Base-by-base conservation (phyloP, 1,284 basidiomycete species). In the Vanrija sp. region DNA sequence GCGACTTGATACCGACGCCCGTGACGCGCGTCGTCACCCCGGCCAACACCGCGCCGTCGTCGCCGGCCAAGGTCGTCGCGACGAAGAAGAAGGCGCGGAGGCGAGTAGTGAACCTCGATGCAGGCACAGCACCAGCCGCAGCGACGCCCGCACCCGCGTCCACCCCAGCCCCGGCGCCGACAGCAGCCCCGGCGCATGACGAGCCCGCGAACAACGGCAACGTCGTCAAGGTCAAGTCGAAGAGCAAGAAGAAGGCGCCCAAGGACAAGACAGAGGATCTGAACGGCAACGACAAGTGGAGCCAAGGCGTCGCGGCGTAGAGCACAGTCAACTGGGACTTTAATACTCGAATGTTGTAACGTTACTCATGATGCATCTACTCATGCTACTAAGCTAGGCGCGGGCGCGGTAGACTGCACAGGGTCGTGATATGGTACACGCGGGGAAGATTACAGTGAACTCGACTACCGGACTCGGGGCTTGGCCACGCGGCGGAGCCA, bases 81-180 rank as follows among this genome's bases (percentile, higher is more conserved):
- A 23, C 29, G 16, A 52, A 49, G 48, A 45, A 45, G 23, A 51
- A 51, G 15, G 38, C 55, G 8, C 40, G 46, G 21, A 34, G 55
- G 3, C 48, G 55, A 8, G 55, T 57, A 26, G 55, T 57, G n/a
- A 57, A 57, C 48, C 51, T 57, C 26, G 55, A 57, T 18, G 51
- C 40, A 6, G 40, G n/a, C 3, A 8, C 40, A 42, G 40, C 34
- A 34, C 9, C 40, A n/a, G 6, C 19, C 12, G 16, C 39, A 14
- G 39, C 40, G 19, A 7, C 40, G 5, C n/a, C 40, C 18, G 40
- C 40, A n/a, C 40, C 40, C 9, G n/a, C 18, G 7, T n/a, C 40
- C 2, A 3, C 40, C n/a, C 15, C 40, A 42, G n/a, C 6, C 6
- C n/a, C 40, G 7, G n/a, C 15, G 18, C 8, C 40, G 7, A 8